These are phyloP conservation scores for Phytophthora capsici DNA, from an alignment of 352 stramenopile genomes.

Conservation along the genomic window DNA sequence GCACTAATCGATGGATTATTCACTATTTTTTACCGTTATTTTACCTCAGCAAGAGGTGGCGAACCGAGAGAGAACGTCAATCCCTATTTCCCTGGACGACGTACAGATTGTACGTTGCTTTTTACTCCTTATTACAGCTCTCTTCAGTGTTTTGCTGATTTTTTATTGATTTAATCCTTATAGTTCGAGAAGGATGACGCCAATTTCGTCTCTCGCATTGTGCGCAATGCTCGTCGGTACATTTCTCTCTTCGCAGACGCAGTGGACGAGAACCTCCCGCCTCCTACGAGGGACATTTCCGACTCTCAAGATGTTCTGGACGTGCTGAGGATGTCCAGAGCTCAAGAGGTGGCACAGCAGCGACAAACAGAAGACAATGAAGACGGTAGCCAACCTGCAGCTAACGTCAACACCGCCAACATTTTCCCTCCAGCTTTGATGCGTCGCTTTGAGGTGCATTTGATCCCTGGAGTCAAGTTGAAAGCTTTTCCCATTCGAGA, in stretches of 20 bases:
- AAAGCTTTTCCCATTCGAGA: conserved; percentile 93
- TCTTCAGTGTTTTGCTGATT: conserved; percentile 43
- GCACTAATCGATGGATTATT: neutral
- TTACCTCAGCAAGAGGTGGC: conserved; percentile 83
- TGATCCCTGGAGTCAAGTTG: conserved; percentile 86
- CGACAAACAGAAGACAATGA: conserved; percentile 42
- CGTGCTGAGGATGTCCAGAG: conserved; percentile 78
- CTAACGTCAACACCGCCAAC: conserved; percentile 47
- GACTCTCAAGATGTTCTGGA: conserved; percentile 87
- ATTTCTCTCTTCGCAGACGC: conserved; percentile 89
- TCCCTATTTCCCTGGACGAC: conserved; percentile 83
- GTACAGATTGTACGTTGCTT: conserved; percentile 70
- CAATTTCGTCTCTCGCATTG: conserved; percentile 84
- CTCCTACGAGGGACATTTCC: conserved; percentile 81
- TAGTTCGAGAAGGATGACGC: conserved; percentile 83
- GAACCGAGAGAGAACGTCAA: conserved; percentile 81
- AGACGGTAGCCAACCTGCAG: conserved; percentile 28
- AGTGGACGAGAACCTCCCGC: conserved; percentile 87
- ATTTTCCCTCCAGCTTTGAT: conserved; percentile 94
- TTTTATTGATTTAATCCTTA: conserved; percentile 7
- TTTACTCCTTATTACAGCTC: conserved; percentile 44
- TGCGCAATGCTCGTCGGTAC: conserved; percentile 89
- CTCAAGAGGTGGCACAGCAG: conserved; percentile 71
- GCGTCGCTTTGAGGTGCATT: conserved; percentile 87
- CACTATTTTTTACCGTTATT: conserved; percentile 2